phyloP scores from a whole-genome alignment of 805 yeast genomes.

The Torulaspora microellipsoides region DNA sequence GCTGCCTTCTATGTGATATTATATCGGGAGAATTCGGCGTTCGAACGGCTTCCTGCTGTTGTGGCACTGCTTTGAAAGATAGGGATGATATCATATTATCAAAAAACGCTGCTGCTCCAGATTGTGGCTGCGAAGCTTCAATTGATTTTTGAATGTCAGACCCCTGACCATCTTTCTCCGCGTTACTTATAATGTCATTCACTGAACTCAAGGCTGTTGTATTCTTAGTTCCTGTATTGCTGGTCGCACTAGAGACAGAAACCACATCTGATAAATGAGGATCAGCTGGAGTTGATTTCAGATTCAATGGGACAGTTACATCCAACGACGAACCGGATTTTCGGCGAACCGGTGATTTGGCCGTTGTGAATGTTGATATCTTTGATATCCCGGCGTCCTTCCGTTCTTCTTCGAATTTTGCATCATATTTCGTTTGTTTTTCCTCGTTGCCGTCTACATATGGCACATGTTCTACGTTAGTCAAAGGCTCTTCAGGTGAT shows the following conservation, averaged over 20 bases:
- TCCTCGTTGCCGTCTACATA: neutral
- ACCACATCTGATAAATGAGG: constrained; percentile 27
- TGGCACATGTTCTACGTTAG: neutral
- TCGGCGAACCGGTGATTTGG: constrained; percentile 2
- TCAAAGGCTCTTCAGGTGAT: constrained; percentile 1
- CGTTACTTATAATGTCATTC: constrained; percentile 12
- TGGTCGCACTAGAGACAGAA: constrained; percentile 19
- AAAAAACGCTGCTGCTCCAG: constrained; percentile 17
- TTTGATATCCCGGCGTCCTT: neutral
- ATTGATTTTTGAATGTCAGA: neutral
- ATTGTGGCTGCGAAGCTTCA: constrained; percentile 1
- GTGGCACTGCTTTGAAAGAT: constrained; percentile 13
- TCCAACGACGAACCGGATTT: constrained; percentile 15
- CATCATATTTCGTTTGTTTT: neutral
- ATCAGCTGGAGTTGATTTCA: constrained; percentile 30
- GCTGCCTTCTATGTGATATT: constrained; percentile 30
- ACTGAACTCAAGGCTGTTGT: constrained; percentile 22
- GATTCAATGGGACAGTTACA: constrained; percentile 10
- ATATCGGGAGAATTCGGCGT: constrained; percentile 23
- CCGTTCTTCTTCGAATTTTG: neutral
- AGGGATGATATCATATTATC: constrained; percentile 23
- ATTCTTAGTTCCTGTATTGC: constrained; percentile 7
- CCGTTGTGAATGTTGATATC: constrained; percentile 1
- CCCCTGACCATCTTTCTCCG: constrained; percentile 8
- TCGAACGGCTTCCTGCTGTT: constrained; percentile 1